Evolutionary conservation across 345 rosid genomes (phyloP).

Genomic region (Garcia nutans): DNA sequence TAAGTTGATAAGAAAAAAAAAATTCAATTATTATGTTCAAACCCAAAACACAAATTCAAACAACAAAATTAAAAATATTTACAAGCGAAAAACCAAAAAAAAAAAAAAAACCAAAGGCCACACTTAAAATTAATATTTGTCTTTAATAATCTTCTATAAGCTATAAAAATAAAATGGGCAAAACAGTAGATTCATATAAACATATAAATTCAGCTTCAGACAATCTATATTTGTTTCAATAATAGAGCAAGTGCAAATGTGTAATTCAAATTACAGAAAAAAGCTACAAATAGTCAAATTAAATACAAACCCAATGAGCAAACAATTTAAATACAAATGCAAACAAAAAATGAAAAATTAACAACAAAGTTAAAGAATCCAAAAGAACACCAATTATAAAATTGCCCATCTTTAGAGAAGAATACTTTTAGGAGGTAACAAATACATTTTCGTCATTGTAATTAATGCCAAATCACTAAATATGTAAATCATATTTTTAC

Average conservation of each 20-base stretch:
- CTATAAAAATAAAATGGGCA: too few relatives aligned
- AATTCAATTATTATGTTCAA: too few relatives aligned
- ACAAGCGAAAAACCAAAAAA: too few relatives aligned
- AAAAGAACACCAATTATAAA: neutral
- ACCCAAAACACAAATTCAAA: too few relatives aligned
- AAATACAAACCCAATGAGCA: conserved; percentile 7
- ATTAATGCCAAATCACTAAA: too few relatives aligned
- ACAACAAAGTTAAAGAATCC: neutral
- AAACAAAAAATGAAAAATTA: neutral
- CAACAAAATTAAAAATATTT: too few relatives aligned
- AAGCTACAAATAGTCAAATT: neutral
- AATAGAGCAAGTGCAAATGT: neutral
- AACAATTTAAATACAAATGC: neutral
- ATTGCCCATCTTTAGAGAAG: conserved; percentile 61
- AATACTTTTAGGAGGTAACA: conserved; percentile 55
- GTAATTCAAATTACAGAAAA: neutral
- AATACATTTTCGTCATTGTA: too few relatives aligned
- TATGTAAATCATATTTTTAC: too few relatives aligned
- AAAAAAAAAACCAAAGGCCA: too few relatives aligned
- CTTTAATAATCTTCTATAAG: too few relatives aligned
- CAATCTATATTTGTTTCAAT: neutral
- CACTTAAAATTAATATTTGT: too few relatives aligned
- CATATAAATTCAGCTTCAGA: neutral
- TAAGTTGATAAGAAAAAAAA: too few relatives aligned
- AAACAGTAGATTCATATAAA: neutral